Evolutionary conservation across 2,329 filamentous ascomycete genomes (phyloP).

Genomic region (Xylaria digitata): DNA sequence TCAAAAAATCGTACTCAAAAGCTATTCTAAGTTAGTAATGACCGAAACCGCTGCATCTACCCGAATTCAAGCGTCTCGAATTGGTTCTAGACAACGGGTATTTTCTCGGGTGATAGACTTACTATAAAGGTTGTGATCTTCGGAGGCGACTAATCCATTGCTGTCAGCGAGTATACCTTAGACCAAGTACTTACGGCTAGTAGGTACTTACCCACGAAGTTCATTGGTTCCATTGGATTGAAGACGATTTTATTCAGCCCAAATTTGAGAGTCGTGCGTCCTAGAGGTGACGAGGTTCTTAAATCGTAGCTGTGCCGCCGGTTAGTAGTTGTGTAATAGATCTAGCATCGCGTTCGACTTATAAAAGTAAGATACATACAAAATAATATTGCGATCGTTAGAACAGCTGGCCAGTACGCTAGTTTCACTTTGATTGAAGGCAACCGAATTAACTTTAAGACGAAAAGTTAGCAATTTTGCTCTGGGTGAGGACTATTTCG

Average conservation of each 20-base stretch:
- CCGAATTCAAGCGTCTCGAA: not conserved
- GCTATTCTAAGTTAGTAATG: constrained; percentile 71
- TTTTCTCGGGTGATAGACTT: constrained; percentile 11
- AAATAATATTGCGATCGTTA: constrained; percentile 84
- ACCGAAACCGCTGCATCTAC: constrained; percentile 37
- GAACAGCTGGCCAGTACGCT: constrained; percentile 88
- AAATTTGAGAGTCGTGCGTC: constrained; percentile 83
- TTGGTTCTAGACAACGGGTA: not conserved
- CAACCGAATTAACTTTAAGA: constrained; percentile 35
- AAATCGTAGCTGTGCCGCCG: constrained; percentile 78
- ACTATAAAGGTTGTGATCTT: constrained; percentile 77
- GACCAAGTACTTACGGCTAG: too few species aligned
- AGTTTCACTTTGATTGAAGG: constrained; percentile 90
- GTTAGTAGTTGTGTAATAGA: constrained; percentile 8
- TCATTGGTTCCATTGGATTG: constrained; percentile 98
- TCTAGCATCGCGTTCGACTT: not conserved
- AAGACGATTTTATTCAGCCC: constrained; percentile 86
- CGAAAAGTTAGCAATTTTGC: constrained; percentile 17
- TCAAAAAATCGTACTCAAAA: constrained; percentile 70
- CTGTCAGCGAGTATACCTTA: too few species aligned
- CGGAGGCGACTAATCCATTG: constrained; percentile 68
- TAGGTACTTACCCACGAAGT: constrained; percentile 67
- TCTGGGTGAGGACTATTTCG: not conserved
- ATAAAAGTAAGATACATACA: constrained; percentile 20
- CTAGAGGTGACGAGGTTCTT: constrained; percentile 83